phyloP scores from a whole-genome alignment of 495 filamentous ascomycete genomes.

The Penicillium pancosmium region DNA sequence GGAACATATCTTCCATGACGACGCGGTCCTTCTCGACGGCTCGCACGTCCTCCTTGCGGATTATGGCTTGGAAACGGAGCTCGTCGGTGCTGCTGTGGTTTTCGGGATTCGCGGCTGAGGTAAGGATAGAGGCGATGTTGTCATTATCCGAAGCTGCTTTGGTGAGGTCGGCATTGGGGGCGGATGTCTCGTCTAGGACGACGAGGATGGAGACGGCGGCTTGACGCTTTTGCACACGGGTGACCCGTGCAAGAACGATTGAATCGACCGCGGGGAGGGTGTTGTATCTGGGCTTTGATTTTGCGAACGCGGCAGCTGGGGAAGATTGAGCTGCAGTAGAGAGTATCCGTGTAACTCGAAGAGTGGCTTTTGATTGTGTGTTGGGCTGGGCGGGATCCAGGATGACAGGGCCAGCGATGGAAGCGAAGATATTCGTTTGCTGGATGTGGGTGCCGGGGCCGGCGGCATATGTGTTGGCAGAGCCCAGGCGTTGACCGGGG shows the following conservation, averaged over 20 bases:
- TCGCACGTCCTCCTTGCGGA: constrained; percentile 84
- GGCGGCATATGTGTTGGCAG: constrained; percentile 61
- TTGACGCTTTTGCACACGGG: constrained; percentile 79
- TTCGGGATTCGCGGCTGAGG: constrained; percentile 46
- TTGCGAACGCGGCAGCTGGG: constrained; percentile 26
- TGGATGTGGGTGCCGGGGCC: constrained; percentile 85
- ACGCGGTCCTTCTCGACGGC: constrained; percentile 96
- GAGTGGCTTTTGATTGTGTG: constrained; percentile 56
- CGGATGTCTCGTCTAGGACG: constrained; percentile 58
- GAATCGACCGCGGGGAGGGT: constrained; percentile 80
- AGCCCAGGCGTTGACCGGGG: constrained; percentile 79
- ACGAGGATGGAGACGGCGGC: constrained; percentile 82
- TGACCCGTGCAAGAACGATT: constrained; percentile 80
- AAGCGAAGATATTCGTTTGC: constrained; percentile 70
- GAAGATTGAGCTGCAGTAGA: constrained; percentile 6
- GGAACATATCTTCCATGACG: constrained; percentile 85
- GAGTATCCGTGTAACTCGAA: constrained; percentile 50
- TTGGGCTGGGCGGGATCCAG: constrained; percentile 51
- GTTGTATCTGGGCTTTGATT: constrained; percentile 50
- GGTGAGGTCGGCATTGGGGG: constrained; percentile 43
- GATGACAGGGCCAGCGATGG: constrained; percentile 63
- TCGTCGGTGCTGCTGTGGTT: constrained; percentile 53
- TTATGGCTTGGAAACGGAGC: constrained; percentile 50
- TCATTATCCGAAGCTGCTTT: constrained; percentile 44
- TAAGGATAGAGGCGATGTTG: constrained; percentile 53